Evolutionary conservation across 495 filamentous ascomycete species (phyloP), one percentile per base, ranked within the genome.

Genomic region (Penicillium parvum): DNA sequence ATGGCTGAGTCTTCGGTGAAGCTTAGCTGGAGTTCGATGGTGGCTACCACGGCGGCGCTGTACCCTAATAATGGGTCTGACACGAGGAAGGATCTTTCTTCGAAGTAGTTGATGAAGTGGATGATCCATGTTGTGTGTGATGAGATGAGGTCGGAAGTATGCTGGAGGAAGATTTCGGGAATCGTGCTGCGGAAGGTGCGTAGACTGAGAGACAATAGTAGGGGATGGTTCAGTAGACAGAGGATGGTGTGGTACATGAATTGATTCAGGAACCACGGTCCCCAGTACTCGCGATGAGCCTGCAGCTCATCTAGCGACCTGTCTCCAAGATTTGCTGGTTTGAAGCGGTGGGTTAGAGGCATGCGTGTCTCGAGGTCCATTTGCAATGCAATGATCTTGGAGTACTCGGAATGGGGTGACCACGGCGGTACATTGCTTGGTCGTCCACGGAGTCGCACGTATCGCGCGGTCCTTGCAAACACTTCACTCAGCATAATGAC

Each of bases 211-310:
- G 68, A 72, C 7, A 75, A 47, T 1, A 75, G 53, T 3, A 75
- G 57, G 0, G 71, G 71, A 43, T 75, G 71, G 14, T 73, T 73
- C 16, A 75, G 55, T 6, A 75, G 58, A 43, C 69, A 75, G 7
- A 75, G 47, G 27, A 64, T 73, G 9, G 71, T 73, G 44, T 75
- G 71, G 37, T 75, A 75, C 26, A 75, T 49, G 41, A 72, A 69
- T 37, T 75, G 71, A 32, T 71, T 66, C 22, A 73, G 40, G 32
- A 75, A 63, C 65, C 69, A 75, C 3, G 71, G 69, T 1, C 67
- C 68, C 70, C 70, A 73, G 52, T 72, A 73, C 27, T 69, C 62
- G 8, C 70, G 60, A 43, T 68, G 61, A 0, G 51, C 38, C 27
- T 71, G 58, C 2, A 75, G 47, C 5, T 71, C 63, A 18, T 73